These are phyloP conservation scores for Anthostomella pinea DNA, from an alignment of 2,329 filamentous ascomycete genomes.

Conservation along the genomic window DNA sequence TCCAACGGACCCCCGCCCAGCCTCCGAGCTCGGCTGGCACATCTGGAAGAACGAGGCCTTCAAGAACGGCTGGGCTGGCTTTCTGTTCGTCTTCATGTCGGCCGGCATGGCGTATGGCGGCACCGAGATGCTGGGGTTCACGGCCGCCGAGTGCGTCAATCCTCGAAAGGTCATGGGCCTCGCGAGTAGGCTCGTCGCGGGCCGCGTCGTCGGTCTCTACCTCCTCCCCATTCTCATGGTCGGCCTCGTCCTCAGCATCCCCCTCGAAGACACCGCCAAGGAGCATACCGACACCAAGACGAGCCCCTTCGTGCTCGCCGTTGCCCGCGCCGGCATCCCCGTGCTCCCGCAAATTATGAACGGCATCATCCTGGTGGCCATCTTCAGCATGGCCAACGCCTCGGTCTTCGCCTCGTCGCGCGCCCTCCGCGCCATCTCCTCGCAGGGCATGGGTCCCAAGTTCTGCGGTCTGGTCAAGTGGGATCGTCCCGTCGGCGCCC, in stretches of 20 bases:
- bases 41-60: conserved; percentile 51
- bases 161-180: conserved; percentile 36
- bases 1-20: conserved; percentile 40
- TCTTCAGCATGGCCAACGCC: conserved; percentile 38
- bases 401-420: conserved; percentile 41
- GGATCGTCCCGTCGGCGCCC: conserved; percentile 43
- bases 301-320: conserved; percentile 12
- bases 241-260: conserved; percentile 32
- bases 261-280: conserved; percentile 1
- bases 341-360: conserved; percentile 31
- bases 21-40: conserved; percentile 42
- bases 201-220: conserved; percentile 39
- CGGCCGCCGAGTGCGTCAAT: conserved; percentile 40
- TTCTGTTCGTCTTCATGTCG: conserved; percentile 42
- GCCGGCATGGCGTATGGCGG: conserved; percentile 45
- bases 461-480: conserved; percentile 25
- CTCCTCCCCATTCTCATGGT: conserved; percentile 36
- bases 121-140: conserved; percentile 44
- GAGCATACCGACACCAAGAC: neutral
- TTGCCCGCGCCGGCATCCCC: conserved; percentile 20
- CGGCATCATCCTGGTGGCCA: conserved; percentile 35
- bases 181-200: conserved; percentile 39
- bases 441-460: conserved; percentile 34
- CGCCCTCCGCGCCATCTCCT: conserved; percentile 35
- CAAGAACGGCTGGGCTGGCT: conserved; percentile 38